A percentile compares a stretch with the other conserved stretches of the same genome.
Evolutionary conservation across 1,139 yeast genomes (phyloP).

Genomic region (Saccharomyces hybrid): DNA sequence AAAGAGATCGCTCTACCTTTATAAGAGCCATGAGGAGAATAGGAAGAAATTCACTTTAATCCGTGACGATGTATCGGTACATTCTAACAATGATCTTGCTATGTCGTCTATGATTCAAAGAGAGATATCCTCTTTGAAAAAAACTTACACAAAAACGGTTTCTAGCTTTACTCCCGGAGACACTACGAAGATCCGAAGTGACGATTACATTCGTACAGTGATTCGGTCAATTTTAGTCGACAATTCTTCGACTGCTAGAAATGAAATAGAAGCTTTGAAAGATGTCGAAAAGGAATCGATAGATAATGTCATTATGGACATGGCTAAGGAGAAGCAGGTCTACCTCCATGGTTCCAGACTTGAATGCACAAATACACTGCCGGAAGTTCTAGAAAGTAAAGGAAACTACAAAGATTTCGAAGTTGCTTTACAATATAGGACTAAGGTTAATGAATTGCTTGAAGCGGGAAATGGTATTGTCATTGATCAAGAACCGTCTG

Average conservation of each 20-base stretch:
- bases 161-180: not conserved
- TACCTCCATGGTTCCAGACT: conserved; percentile 25
- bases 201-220: conserved; percentile 22
- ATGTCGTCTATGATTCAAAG: conserved; percentile 33
- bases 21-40: conserved; percentile 23
- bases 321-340: conserved; percentile 31
- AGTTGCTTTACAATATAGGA: conserved; percentile 13
- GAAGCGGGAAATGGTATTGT: conserved; percentile 21
- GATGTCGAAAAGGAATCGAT: conserved; percentile 21
- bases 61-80: conserved; percentile 7
- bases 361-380: conserved; percentile 21
- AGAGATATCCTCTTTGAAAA: conserved; percentile 25
- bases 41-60: conserved; percentile 22
- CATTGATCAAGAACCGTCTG: conserved; percentile 25
- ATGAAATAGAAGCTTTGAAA: conserved; percentile 21
- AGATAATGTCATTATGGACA: conserved; percentile 28
- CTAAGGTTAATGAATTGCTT: conserved; percentile 18
- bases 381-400: conserved; percentile 20
- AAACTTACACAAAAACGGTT: conserved; percentile 14
- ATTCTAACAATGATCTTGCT: conserved; percentile 18
- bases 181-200: conserved; percentile 7
- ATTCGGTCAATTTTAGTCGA: conserved; percentile 28
- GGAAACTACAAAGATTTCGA: conserved; percentile 19
- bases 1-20: conserved; percentile 16
- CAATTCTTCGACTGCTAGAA: conserved; percentile 15